phyloP scores from a whole-genome alignment of 495 filamentous ascomycete species.

The Penicillium egyptiacum region DNA sequence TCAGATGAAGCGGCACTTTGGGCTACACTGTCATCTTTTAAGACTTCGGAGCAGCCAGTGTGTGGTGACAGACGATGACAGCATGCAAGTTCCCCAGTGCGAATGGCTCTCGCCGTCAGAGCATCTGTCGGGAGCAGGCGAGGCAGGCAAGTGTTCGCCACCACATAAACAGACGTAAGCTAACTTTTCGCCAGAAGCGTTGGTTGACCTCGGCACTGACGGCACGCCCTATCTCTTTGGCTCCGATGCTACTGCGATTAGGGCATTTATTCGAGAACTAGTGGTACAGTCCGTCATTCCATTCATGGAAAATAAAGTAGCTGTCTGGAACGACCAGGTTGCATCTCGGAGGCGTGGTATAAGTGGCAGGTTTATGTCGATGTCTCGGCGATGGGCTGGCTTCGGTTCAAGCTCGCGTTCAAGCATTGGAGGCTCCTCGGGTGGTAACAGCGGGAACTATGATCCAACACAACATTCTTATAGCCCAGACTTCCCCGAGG shows the following conservation, averaged over 20 bases:
- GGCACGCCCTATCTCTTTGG: constrained; percentile 78
- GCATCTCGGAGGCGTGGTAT: constrained; percentile 86
- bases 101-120: constrained; percentile 91
- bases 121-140: constrained; percentile 70
- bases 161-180: neutral
- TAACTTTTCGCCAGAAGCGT: constrained; percentile 36
- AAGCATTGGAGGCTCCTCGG: constrained; percentile 39
- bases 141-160: constrained; percentile 47
- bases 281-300: constrained; percentile 89
- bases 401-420: constrained; percentile 65
- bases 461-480: constrained; percentile 77
- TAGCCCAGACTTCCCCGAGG: constrained; percentile 77
- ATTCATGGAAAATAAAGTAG: constrained; percentile 87
- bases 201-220: constrained; percentile 65
- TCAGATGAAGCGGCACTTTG: constrained; percentile 97
- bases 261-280: constrained; percentile 86
- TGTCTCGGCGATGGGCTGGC: constrained; percentile 80
- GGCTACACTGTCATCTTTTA: constrained; percentile 90
- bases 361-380: constrained; percentile 84
- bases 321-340: constrained; percentile 96
- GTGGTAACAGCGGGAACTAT: constrained; percentile 64
- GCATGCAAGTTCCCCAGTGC: constrained; percentile 70
- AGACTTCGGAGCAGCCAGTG: constrained; percentile 80
- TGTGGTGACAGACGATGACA: constrained; percentile 90
- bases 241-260: constrained; percentile 83